Evolutionary conservation across 2,329 filamentous ascomycete genomes (phyloP).

Genomic region (Chrysoporthe puriensis): DNA sequence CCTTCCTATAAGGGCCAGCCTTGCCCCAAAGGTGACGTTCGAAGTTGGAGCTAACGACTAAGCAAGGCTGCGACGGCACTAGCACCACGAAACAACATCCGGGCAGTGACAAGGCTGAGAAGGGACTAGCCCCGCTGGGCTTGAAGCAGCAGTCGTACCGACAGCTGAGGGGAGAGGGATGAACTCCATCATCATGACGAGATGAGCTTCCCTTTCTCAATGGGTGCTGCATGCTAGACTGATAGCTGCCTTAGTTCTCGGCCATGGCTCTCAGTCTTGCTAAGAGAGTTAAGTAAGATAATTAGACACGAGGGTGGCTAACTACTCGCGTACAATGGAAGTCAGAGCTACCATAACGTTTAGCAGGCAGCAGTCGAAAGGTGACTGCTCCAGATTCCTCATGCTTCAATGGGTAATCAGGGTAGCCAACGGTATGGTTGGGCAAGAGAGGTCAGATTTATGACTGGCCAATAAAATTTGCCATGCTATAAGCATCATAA

Average conservation of each 20-base stretch:
- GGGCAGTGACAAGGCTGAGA: not conserved
- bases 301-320: not conserved
- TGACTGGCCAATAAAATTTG: too few relatives aligned
- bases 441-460: too few relatives aligned
- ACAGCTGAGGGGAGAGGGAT: not conserved
- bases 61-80: slow-evolving; percentile 6
- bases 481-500: too few relatives aligned
- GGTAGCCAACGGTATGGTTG: too few relatives aligned
- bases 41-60: not conserved
- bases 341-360: not conserved
- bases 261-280: not conserved
- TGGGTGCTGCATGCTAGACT: too few relatives aligned
- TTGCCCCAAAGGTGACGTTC: slow-evolving; percentile 3
- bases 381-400: not conserved
- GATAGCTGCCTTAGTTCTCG: too few relatives aligned
- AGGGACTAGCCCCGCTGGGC: not conserved
- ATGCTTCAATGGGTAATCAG: not conserved
- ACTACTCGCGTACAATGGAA: not conserved
- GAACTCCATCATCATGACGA: not conserved
- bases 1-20: slow-evolving; percentile 6
- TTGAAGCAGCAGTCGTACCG: too few relatives aligned
- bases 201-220: not conserved
- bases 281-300: not conserved
- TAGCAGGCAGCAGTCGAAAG: too few relatives aligned
- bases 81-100: not conserved